Percentiles rank a stretch among this genome's conserved stretches.
These are phyloP conservation scores for Cordyceps militaris DNA, from an alignment of 2,329 filamentous ascomycete genomes.

Conservation along the genomic window DNA sequence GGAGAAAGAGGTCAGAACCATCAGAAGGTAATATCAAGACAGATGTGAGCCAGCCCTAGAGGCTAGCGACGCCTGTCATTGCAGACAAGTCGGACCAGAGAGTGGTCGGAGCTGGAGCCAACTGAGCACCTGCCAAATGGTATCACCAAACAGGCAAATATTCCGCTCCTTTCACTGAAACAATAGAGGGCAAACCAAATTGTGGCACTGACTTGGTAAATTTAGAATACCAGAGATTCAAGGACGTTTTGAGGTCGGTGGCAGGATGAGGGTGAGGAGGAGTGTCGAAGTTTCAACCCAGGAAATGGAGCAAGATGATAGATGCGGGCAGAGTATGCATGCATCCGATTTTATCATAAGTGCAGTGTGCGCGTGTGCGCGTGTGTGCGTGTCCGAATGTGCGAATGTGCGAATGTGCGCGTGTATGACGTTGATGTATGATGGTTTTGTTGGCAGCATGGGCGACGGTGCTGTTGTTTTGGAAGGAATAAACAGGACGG, in stretches of 20 bases:
- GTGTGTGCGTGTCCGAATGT: too few relatives aligned
- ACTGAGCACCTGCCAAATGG: background rate
- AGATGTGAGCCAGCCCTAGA: background rate
- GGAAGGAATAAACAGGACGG: too few relatives aligned
- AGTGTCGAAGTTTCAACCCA: background rate
- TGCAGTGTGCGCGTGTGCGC: background rate
- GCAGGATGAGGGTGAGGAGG: background rate
- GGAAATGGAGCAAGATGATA: background rate
- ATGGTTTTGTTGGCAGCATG: background rate
- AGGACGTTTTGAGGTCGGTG: background rate
- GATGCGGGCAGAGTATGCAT: background rate
- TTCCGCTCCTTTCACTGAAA: too few relatives aligned
- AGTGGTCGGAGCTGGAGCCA: background rate
- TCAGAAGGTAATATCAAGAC: background rate
- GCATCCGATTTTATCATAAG: background rate
- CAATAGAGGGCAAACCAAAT: too few relatives aligned
- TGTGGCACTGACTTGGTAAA: too few relatives aligned
- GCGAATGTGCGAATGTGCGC: too few relatives aligned
- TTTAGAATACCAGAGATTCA: too few relatives aligned
- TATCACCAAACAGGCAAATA: background rate
- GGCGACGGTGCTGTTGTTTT: background rate
- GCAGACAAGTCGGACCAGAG: background rate
- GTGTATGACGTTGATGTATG: background rate
- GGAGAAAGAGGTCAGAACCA: background rate
- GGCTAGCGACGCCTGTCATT: background rate